Evolutionary conservation across 495 filamentous ascomycete genomes (phyloP), one percentile per base, ranked within the genome.

Genomic region (Penicillium herquei): DNA sequence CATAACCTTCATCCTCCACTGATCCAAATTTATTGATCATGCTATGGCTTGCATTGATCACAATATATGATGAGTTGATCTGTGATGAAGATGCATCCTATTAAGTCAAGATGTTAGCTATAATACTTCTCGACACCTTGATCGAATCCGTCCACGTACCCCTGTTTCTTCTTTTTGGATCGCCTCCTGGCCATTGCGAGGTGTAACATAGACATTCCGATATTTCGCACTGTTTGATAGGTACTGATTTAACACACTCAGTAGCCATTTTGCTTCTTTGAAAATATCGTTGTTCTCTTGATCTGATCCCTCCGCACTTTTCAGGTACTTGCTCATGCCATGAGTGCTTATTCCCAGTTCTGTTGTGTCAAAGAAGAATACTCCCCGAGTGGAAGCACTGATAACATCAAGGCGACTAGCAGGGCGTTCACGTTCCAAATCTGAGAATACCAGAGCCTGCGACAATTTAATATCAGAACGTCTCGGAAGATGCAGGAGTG

Each of bases 11-110:
- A 39, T 54, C 46, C 3, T 18, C 21, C 2, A 33, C 12, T 1
- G 54, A 54, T 39, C 42, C 50, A 16, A 58, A 57, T 50, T 57
- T 62, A 21, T 39, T 57, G 44, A 62, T 62, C 10, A 33, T 17
- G 31, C 13, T 34, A 45, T 62, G 59, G 18, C 31, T 41, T 21
- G 55, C 40, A 44, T 57, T 16, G 17, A 54, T 39, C 6, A 35
- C 35, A 11, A 61, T 37, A 54, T 53, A 48, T 35, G 58, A 46
- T 10, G 33, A 30, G 6, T 30, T 32, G 13, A 16, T 7, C 30
- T 58, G 45, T 26, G 21, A 18, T 6, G 47, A n/a, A 34, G 33
- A 33, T 39, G 3, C 7, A 34, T 39, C 10, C 31, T 45, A 47
- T n/a, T 37, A 33, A 1, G 12, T 16, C 1, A 42, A 37, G 5